Conservation (phyloP, 192 early-diverging fungal genomes). For the Podila clonocystis region DNA sequence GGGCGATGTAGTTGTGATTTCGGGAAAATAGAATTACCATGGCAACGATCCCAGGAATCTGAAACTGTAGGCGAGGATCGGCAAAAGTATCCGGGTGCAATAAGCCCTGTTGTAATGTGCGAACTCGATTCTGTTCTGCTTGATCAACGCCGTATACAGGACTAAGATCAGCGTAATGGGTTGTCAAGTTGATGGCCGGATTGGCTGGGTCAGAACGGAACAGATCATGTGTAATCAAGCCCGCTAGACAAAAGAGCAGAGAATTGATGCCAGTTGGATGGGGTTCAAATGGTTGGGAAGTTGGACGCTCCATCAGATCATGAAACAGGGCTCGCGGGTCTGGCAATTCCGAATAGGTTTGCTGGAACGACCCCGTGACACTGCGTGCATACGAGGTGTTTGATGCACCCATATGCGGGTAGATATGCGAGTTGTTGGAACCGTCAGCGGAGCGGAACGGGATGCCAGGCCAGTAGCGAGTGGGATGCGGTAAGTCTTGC, state of each 20-base stretch:
- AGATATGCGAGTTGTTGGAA: slow-evolving; percentile 47
- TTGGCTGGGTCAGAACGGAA: slow-evolving; percentile 49
- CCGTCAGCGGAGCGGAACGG: slow-evolving; percentile 45
- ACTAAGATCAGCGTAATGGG: slow-evolving; percentile 54
- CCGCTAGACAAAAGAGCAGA: slow-evolving; percentile 53
- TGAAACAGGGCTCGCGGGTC: slow-evolving; percentile 34
- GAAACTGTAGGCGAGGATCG: slow-evolving; percentile 19
- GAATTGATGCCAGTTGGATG: slow-evolving; percentile 52
- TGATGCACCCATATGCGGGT: slow-evolving; percentile 34
- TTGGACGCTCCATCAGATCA: slow-evolving; percentile 25
- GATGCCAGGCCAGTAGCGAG: slow-evolving; percentile 38
- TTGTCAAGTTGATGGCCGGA: slow-evolving; percentile 52
- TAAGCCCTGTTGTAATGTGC: background rate
- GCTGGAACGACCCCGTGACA: slow-evolving; percentile 22
- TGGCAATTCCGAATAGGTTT: slow-evolving; percentile 15
- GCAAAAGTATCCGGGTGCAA: slow-evolving; percentile 15
- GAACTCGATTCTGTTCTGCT: slow-evolving; percentile 28
- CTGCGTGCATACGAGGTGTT: slow-evolving; percentile 44
- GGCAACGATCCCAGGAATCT: slow-evolving; percentile 43
- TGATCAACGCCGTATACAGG: slow-evolving; percentile 45
- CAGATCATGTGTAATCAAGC: slow-evolving; percentile 57
- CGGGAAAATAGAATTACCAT: slow-evolving; percentile 57
- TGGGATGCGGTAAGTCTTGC: slow-evolving; percentile 44
- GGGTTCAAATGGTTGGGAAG: background rate
- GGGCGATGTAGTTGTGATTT: slow-evolving; percentile 66